Percentiles rank a stretch among this genome's conserved stretches.
Evolutionary conservation across 208 protist genomes (phyloP).

Genomic region (Zelonia costaricensis): DNA sequence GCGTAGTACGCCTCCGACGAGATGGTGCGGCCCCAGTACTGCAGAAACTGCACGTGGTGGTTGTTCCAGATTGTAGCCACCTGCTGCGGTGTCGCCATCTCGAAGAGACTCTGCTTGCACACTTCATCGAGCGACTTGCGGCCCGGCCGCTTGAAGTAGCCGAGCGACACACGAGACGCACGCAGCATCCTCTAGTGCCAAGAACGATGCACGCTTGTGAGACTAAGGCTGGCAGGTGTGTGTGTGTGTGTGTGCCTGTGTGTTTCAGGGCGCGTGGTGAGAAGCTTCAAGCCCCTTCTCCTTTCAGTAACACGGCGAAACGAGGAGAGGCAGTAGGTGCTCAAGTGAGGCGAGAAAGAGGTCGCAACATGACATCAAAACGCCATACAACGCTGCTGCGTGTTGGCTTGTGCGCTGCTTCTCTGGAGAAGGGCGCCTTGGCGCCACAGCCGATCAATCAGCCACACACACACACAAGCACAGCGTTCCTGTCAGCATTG

Average conservation of each 20-base stretch:
- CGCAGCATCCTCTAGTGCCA: conserved; percentile 42
- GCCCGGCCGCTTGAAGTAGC: conserved; percentile 76
- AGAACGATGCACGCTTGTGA: background rate
- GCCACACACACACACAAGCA: too few species aligned
- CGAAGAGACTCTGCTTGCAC: conserved; percentile 78
- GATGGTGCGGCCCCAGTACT: conserved; percentile 90
- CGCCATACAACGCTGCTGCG: too few species aligned
- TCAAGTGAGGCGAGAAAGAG: too few species aligned
- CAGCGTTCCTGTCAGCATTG: too few species aligned
- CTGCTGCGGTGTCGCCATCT: conserved; percentile 68
- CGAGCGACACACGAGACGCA: conserved; percentile 14
- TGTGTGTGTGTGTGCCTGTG: conserved; percentile 1
- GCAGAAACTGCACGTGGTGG: conserved; percentile 87
- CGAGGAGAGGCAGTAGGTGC: too few species aligned
- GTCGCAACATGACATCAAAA: too few species aligned
- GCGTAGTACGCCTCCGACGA: conserved; percentile 81
- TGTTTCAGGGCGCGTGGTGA: background rate
- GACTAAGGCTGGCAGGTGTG: background rate
- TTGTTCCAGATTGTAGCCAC: conserved; percentile 87
- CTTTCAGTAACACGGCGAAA: too few species aligned
- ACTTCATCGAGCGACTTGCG: conserved; percentile 90
- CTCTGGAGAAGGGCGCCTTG: too few species aligned
- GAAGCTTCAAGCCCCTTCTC: background rate
- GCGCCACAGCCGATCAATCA: too few species aligned
- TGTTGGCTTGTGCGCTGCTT: too few species aligned